A percentile compares a stretch with the other conserved stretches of the same genome.
phyloP scores from a whole-genome alignment of 106 monocot genomes.

The Apostasia ramifera region DNA sequence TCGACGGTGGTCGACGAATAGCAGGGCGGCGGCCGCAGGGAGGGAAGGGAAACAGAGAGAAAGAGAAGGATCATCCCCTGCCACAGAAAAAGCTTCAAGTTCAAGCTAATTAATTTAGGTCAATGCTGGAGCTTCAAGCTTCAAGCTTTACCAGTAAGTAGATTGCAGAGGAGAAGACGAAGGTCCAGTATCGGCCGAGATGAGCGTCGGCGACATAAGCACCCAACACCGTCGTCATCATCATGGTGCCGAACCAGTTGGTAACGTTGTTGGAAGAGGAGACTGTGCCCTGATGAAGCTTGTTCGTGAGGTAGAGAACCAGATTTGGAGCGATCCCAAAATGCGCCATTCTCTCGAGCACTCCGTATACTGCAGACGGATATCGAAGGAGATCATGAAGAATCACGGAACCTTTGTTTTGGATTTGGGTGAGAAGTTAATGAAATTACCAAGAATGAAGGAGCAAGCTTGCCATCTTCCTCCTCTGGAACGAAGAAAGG shows the following conservation, averaged over 20 bases:
- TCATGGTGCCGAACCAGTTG: slow-evolving; percentile 50
- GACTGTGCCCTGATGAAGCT: slow-evolving; percentile 44
- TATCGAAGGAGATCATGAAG: no score
- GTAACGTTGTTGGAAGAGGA: slow-evolving; percentile 44
- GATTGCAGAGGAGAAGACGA: background rate
- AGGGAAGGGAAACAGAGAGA: slow-evolving; percentile 24
- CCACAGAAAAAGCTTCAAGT: background rate
- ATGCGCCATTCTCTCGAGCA: slow-evolving; percentile 63
- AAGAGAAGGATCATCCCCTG: slow-evolving; percentile 38
- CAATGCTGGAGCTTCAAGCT: background rate
- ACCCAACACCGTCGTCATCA: slow-evolving; percentile 24
- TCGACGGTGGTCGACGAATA: background rate
- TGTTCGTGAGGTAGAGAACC: slow-evolving; percentile 33
- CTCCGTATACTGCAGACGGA: slow-evolving; percentile 33
- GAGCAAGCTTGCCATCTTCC: slow-evolving; percentile 57
- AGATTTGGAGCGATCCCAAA: slow-evolving; percentile 38
- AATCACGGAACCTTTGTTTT: no score
- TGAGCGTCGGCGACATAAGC: slow-evolving; percentile 28
- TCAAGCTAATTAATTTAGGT: background rate
- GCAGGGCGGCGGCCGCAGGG: slow-evolving; percentile 25
- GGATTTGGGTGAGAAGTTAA: background rate
- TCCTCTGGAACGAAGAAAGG: slow-evolving; percentile 31
- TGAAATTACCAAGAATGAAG: slow-evolving; percentile 38
- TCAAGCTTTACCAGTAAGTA: slow-evolving; percentile 19
- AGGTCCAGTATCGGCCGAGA: slow-evolving; percentile 22